Evolutionary conservation across 163 green algal species (phyloP), one percentile per base, ranked within the genome.

Genomic region (Volvox carteri): DNA sequence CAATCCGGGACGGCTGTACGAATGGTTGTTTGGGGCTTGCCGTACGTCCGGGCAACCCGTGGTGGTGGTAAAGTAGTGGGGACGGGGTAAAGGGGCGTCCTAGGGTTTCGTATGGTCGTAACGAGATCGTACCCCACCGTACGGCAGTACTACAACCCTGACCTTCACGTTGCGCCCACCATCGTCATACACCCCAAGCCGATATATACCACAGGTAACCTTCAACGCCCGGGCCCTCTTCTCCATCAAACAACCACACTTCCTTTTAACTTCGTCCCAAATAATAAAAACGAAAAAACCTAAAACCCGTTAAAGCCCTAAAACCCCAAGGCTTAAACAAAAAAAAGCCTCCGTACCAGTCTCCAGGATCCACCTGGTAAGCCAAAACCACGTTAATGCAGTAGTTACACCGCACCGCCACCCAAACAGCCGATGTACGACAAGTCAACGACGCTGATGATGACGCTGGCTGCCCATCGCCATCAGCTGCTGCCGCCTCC

Each of bases 361-460:
- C 83, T 0, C 4, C 0, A 5, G 83, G 35, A 70, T 88, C 68
- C 3, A 60, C 52, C 83, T 83, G 83, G 68, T 83, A 81, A 2
- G 83, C 68, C 68, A 88, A 48, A 67, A 88, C 35, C 37, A 88
- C 68, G 21, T 88, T 73, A 18, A 88, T 74, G 23, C 28, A 21
- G 50, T 62, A 88, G 50, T 88, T 88, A 67, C 83, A 74, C 7
- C 83, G 83, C 21, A 88, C 67, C 18, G 83, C 83, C 67, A 88
- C 67, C 83, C 83, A 88, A 35, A 88, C 67, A 18, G 37, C 67
- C 42, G 25, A 35, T 11, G n/a, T n/a, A n/a, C n/a, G n/a, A n/a
- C n/a, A n/a, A n/a, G n/a, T n/a, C n/a, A 11, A 19, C 68, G 72
- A 23, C 18, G 68, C 68, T 74, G n/a, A 35, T 54, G 42, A 60